A percentile compares a stretch with the other conserved stretches of the same genome.
phyloP scores from a whole-genome alignment of 805 yeast species.

The Scheffersomyces lignosus region DNA sequence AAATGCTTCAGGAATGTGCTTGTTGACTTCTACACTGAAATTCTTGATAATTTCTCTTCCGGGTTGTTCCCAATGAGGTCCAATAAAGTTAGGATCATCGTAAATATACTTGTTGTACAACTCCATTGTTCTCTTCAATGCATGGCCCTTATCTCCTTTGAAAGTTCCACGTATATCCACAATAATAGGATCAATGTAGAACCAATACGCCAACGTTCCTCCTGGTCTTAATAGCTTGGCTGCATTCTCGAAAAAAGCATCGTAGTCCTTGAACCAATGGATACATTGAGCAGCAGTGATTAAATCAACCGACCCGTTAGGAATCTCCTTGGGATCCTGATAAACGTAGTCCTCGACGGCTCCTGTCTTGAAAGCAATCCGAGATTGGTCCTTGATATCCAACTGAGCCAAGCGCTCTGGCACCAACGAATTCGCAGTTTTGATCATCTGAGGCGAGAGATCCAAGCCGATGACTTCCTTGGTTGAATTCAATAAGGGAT shows the following conservation, averaged over 20 bases:
- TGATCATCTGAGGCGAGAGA: conserved; percentile 47
- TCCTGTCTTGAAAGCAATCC: conserved; percentile 32
- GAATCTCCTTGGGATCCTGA: conserved; percentile 11
- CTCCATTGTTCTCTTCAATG: conserved; percentile 19
- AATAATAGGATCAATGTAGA: conserved; percentile 41
- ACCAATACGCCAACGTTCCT: conserved; percentile 45
- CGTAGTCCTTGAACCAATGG: conserved; percentile 43
- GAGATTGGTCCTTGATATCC: conserved; percentile 21
- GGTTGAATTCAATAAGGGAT: conserved; percentile 41
- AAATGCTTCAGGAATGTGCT: conserved; percentile 39
- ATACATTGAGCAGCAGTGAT: conserved; percentile 44
- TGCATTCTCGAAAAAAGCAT: conserved; percentile 28
- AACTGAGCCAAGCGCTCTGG: conserved; percentile 22
- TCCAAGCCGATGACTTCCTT: conserved; percentile 47
- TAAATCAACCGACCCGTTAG: conserved; percentile 28
- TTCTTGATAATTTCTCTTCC: conserved; percentile 61
- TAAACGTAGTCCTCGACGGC: conserved; percentile 32
- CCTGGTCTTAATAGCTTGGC: conserved; percentile 36
- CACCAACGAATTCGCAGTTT: conserved; percentile 37
- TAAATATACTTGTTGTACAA: conserved; percentile 42
- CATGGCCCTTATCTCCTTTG: conserved; percentile 11
- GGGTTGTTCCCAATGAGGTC: conserved; percentile 84
- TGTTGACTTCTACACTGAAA: conserved; percentile 40
- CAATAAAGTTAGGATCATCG: conserved; percentile 46
- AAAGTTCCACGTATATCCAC: conserved; percentile 24